Evolutionary conservation across 768 basidiomycete species (phyloP).

Genomic region (Tricholoma furcatifolium): DNA sequence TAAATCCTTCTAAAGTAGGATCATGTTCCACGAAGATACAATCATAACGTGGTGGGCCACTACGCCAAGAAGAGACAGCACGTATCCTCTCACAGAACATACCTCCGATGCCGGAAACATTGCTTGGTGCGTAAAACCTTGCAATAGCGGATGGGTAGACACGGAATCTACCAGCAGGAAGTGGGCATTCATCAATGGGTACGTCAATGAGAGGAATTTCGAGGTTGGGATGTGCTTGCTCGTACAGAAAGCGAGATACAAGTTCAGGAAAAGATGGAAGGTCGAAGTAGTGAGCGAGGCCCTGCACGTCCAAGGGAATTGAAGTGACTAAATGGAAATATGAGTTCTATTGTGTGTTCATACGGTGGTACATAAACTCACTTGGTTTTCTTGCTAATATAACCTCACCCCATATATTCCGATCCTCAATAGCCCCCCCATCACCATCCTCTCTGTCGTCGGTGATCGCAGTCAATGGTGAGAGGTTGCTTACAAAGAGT

Average conservation of each 20-base stretch:
- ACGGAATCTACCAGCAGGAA: background rate
- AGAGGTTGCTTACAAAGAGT: too few relatives aligned
- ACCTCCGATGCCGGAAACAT: too few relatives aligned
- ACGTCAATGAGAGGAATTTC: background rate
- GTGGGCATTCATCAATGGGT: background rate
- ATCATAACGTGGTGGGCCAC: background rate
- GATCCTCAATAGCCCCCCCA: too few relatives aligned
- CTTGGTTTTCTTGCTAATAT: background rate
- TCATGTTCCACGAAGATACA: background rate
- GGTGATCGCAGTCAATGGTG: too few relatives aligned
- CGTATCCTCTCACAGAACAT: too few relatives aligned
- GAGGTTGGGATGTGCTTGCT: conserved; percentile 15
- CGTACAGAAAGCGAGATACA: conserved; percentile 17
- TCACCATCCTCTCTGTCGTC: background rate
- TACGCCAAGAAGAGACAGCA: too few relatives aligned
- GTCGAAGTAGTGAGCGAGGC: background rate
- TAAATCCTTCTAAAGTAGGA: background rate
- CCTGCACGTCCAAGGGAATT: too few relatives aligned
- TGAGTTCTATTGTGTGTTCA: background rate
- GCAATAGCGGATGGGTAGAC: too few relatives aligned
- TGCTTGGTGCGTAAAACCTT: too few relatives aligned
- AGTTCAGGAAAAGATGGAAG: conserved; percentile 13
- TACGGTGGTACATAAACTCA: background rate
- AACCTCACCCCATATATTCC: too few relatives aligned
- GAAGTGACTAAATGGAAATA: too few relatives aligned